Percentiles rank a stretch among this genome's conserved stretches.
These are phyloP conservation scores for Pythium periplocum DNA, from an alignment of 352 stramenopile species.

Conservation along the genomic window DNA sequence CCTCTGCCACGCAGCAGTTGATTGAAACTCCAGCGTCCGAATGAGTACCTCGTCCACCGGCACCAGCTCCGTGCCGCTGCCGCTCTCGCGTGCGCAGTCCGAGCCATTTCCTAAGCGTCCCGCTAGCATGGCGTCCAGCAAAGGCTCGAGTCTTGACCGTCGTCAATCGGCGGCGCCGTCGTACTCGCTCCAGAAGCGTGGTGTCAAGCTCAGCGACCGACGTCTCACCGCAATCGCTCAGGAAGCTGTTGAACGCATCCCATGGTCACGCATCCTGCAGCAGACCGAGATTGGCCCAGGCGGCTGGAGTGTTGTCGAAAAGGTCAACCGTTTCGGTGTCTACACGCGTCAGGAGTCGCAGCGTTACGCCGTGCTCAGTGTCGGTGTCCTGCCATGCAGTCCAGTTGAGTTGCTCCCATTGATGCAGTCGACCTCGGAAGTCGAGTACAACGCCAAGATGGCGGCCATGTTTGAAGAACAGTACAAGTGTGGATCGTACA, in stretches of 20 bases:
- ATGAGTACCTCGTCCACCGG: no score
- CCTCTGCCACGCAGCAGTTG: no score
- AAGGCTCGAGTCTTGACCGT: background rate
- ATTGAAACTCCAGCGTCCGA: no score
- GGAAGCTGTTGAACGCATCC: conserved; percentile 7
- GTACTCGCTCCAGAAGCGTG: background rate
- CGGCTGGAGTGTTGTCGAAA: background rate
- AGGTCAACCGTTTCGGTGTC: background rate
- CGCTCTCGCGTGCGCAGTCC: no score
- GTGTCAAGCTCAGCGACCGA: conserved; percentile 6
- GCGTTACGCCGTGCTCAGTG: background rate
- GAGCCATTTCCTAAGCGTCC: no score
- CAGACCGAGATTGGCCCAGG: conserved; percentile 6
- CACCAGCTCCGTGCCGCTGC: no score
- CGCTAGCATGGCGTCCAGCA: no score
- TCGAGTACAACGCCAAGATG: background rate
- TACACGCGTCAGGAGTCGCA: conserved; percentile 1
- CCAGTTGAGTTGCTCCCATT: background rate
- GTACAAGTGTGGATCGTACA: background rate
- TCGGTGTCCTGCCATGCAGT: background rate
- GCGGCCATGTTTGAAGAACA: background rate
- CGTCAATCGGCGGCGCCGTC: background rate
- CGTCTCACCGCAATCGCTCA: conserved; percentile 6
- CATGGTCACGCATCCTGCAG: conserved; percentile 18
- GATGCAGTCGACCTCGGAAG: background rate